phyloP scores from a whole-genome alignment of 805 yeast species.

The Candida methanosorbosa region DNA sequence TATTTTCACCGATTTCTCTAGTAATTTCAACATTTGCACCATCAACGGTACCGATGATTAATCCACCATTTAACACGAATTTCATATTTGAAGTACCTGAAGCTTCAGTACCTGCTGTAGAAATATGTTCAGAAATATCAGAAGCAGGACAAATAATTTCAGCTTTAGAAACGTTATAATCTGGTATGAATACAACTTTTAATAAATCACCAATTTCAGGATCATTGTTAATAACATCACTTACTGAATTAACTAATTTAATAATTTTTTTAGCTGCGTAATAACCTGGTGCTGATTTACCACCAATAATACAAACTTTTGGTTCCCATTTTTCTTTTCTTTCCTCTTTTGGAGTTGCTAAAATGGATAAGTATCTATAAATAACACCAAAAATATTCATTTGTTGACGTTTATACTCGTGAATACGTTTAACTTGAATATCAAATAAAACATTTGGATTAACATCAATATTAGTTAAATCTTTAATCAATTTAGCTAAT shows the following conservation, averaged over 20 bases:
- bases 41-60: slow-evolving; percentile 91
- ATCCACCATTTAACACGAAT: slow-evolving; percentile 89
- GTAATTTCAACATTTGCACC: slow-evolving; percentile 96
- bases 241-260: slow-evolving; percentile 75
- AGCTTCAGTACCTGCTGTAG: slow-evolving; percentile 97
- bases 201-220: slow-evolving; percentile 63
- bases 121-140: slow-evolving; percentile 86
- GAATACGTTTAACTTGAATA: slow-evolving; percentile 90
- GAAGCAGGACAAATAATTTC: slow-evolving; percentile 86
- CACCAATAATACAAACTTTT: slow-evolving; percentile 80
- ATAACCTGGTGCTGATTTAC: slow-evolving; percentile 97
- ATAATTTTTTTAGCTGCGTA: slow-evolving; percentile 90
- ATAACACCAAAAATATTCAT: slow-evolving; percentile 86
- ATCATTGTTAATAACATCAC: slow-evolving; percentile 74
- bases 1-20: slow-evolving; percentile 88
- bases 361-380: slow-evolving; percentile 70
- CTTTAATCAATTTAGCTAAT: slow-evolving; percentile 59
- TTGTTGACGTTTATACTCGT: slow-evolving; percentile 94
- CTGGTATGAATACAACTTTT: slow-evolving; percentile 84
- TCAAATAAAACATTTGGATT: slow-evolving; percentile 76
- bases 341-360: slow-evolving; percentile 56
- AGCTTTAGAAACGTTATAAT: slow-evolving; percentile 90
- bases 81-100: slow-evolving; percentile 96
- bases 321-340: slow-evolving; percentile 54
- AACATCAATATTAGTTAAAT: slow-evolving; percentile 51